Evolutionary conservation across 2,329 filamentous ascomycete species (phyloP).

Genomic region (Diaporthe sp.): DNA sequence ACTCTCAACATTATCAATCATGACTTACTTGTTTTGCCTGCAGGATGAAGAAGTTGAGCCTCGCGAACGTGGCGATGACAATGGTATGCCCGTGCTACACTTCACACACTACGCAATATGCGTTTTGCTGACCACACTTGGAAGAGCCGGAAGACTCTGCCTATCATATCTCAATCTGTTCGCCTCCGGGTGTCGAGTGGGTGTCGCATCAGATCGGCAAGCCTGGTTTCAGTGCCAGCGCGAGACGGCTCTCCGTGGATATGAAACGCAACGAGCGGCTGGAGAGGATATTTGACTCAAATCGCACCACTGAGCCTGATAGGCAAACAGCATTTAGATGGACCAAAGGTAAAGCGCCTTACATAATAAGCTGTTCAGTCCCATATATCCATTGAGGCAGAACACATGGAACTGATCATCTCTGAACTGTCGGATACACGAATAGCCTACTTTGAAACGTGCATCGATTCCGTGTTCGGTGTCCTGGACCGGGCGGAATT

Average conservation of each 20-base stretch:
- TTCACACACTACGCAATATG: no score
- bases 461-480: neutral
- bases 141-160: no score
- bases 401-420: no score
- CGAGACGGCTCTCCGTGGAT: slow-evolving; percentile 17
- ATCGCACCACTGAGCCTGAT: neutral
- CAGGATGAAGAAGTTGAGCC: no score
- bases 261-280: slow-evolving; percentile 7
- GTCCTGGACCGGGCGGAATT: neutral
- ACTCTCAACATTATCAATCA: no score
- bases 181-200: slow-evolving; percentile 3
- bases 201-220: slow-evolving; percentile 26
- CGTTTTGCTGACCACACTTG: no score
- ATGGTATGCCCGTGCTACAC: no score
- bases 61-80: no score
- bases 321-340: neutral
- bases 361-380: no score
- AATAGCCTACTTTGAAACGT: neutral
- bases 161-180: slow-evolving; percentile 22
- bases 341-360: neutral
- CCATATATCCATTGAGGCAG: no score
- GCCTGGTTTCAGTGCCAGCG: slow-evolving; percentile 12
- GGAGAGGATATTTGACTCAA: neutral
- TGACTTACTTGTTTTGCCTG: no score
- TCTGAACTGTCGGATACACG: no score